These are phyloP conservation scores for Phaeosphaeriaceae sp. DNA, from an alignment of 2,329 filamentous ascomycete genomes.

Conservation along the genomic window DNA sequence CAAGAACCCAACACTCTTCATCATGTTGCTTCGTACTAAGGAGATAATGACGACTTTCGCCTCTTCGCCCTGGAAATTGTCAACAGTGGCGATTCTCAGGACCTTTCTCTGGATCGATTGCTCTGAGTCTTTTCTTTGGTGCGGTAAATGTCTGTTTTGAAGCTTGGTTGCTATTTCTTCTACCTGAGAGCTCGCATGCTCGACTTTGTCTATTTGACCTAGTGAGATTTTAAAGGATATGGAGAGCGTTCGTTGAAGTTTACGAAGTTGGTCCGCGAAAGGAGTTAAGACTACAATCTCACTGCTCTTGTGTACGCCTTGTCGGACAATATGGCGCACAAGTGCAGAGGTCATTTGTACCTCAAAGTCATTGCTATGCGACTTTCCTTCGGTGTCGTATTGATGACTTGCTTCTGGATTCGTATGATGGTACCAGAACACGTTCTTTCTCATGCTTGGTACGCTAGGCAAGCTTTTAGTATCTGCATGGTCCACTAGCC, in stretches of 20 bases:
- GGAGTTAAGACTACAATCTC: not conserved
- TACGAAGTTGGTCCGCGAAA: not conserved
- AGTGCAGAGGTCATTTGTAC: not conserved
- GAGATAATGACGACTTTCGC: not conserved
- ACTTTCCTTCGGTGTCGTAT: not conserved
- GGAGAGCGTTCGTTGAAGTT: not conserved
- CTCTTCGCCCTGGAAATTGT: not conserved
- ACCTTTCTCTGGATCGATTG: no score
- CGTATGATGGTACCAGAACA: not conserved
- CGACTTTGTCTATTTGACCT: no score
- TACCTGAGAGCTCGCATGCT: no score
- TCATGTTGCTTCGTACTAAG: not conserved
- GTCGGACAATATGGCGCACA: not conserved
- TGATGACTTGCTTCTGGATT: not conserved
- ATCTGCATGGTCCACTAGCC: constrained; percentile 57
- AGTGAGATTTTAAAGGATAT: no score
- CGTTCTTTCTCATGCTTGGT: not conserved
- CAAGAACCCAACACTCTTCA: not conserved
- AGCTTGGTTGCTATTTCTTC: no score
- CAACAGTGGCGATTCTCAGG: no score
- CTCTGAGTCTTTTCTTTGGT: no score
- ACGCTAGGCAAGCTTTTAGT: not conserved
- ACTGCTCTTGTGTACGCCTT: not conserved
- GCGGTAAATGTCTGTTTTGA: no score
- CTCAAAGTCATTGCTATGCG: not conserved